Evolutionary conservation across 768 basidiomycete genomes (phyloP).

Genomic region (Tricholoma flavovirens): DNA sequence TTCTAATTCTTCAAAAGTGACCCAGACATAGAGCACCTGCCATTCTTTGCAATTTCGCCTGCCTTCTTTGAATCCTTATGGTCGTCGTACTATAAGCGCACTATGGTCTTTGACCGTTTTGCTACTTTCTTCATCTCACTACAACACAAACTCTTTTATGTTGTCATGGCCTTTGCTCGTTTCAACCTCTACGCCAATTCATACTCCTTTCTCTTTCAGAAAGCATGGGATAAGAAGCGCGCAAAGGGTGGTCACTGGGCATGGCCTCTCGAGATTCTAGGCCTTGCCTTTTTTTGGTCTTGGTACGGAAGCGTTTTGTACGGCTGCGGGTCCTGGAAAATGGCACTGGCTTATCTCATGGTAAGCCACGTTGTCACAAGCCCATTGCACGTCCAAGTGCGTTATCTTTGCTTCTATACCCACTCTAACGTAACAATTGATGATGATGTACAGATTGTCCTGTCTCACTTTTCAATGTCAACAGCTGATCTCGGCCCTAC

Average conservation of each 20-base stretch:
- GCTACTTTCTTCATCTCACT: conserved; percentile 59
- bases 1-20: conserved; percentile 42
- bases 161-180: conserved; percentile 83
- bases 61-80: conserved; percentile 81
- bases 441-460: conserved; percentile 60
- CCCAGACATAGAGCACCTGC: conserved; percentile 82
- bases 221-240: conserved; percentile 57
- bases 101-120: conserved; percentile 72
- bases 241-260: conserved; percentile 71
- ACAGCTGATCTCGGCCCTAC: conserved; percentile 84
- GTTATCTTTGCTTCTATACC: conserved; percentile 12
- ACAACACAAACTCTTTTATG: conserved; percentile 91
- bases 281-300: conserved; percentile 78
- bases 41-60: conserved; percentile 92
- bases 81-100: conserved; percentile 92
- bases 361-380: conserved; percentile 84
- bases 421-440: background rate
- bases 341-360: conserved; percentile 65
- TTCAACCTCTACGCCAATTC: conserved; percentile 94
- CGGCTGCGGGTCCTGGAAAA: conserved; percentile 68
- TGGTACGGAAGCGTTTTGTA: conserved; percentile 78
- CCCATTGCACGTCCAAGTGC: conserved; percentile 91
- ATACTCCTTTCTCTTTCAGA: conserved; percentile 67
- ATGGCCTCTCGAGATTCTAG: conserved; percentile 69
- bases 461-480: conserved; percentile 96